Percentiles rank a stretch among this genome's conserved stretches.
These are phyloP conservation scores for Puccinia brachypodii DNA, from an alignment of 1,284 basidiomycete genomes.

Conservation along the genomic window DNA sequence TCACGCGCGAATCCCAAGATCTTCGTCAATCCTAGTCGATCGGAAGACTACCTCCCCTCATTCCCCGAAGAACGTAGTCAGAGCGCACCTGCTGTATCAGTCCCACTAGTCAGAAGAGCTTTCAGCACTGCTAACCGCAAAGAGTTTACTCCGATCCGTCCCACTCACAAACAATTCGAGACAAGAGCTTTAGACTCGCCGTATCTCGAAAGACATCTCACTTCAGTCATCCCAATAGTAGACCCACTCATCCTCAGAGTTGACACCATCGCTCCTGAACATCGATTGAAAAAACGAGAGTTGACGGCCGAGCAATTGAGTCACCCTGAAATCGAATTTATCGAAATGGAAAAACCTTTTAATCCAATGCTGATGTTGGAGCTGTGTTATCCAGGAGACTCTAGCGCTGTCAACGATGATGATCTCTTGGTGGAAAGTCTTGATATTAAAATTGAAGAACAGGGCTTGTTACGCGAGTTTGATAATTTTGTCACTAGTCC, in stretches of 20 bases:
- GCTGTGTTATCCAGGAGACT: neutral
- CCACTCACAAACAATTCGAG: neutral
- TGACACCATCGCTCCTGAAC: neutral
- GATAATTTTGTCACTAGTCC: neutral
- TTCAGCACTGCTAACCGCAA: neutral
- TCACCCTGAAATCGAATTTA: neutral
- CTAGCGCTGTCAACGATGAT: neutral
- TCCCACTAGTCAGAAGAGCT: neutral
- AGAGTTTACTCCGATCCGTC: neutral
- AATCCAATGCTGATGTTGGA: conserved; percentile 33
- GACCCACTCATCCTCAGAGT: conserved; percentile 10
- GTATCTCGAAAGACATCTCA: neutral
- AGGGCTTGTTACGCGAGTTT: conserved; percentile 17
- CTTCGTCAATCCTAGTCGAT: conserved; percentile 23
- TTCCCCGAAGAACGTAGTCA: conserved; percentile 18
- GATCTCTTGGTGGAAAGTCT: neutral
- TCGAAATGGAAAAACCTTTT: conserved; percentile 18
- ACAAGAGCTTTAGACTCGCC: neutral
- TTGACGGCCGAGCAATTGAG: neutral
- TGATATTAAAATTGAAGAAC: conserved; percentile 15
- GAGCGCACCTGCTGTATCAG: neutral
- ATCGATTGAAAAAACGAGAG: neutral
- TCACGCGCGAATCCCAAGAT: neutral
- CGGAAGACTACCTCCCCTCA: neutral
- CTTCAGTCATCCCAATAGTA: neutral